Base-by-base conservation (phyloP, 805 yeast genomes). In the Saturnispora ahearnii region DNA sequence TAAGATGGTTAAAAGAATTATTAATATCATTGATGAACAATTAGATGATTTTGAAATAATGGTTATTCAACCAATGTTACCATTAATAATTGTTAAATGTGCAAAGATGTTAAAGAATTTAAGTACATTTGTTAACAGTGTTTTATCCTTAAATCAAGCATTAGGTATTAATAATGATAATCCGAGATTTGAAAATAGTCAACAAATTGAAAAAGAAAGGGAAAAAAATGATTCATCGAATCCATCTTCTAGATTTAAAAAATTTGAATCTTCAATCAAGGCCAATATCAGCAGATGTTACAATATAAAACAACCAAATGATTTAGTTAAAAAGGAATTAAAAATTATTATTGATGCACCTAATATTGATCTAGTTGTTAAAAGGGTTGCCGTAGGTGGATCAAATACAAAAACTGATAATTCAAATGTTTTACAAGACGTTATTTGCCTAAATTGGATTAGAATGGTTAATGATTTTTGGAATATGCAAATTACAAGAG, bases 1-100 rank as follows among this genome's bases (percentile, higher is more conserved):
- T 1, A 65, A 63, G 38, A 31, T 57, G 9, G 51, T 59, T 31
- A 66, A 62, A 53, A 60, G 59, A 42, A 47, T 65, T 5, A 55
- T 58, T 15, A 59, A 57, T 50, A 48, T 59, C 33, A 55, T 66
- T 22, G 65, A 63, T 49, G 66, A 64, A 40, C 64, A 62, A 32
- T 26, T 65, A 10, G 62, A 63, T 48, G 67, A 64, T 50, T 51
- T 61, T 31, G 68, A 63, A 51, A 38, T 55, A 10, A 45, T 49
- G 40, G 51, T 54, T 26, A 50, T 60, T 3, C 62, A 65, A 29
- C 63, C 66, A 4, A 44, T 64, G 46, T 44, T 63, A 3, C 53
- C 66, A 10, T 21, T 61, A 4, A 56, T 62, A 13, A 45, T 59
- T 1, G 48, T 62, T 41, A 65, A 62, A 51, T 62, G 62, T 30